Evolutionary conservation across 2,329 filamentous ascomycete species (phyloP).

Genomic region (Fusarium sp.): DNA sequence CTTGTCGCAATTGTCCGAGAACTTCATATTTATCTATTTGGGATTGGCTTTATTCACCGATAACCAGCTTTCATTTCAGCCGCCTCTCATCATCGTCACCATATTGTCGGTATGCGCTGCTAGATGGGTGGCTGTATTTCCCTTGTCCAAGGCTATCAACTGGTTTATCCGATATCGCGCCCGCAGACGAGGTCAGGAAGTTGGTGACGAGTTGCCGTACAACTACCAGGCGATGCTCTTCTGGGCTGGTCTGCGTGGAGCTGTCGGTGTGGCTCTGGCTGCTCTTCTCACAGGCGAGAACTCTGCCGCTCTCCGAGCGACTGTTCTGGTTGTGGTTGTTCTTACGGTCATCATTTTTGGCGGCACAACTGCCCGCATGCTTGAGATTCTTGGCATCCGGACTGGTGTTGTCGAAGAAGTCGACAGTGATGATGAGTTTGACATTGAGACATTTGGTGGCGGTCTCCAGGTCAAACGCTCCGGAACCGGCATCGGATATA

Average conservation of each 20-base stretch:
- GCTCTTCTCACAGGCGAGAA: conserved; percentile 87
- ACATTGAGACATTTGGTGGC: conserved; percentile 81
- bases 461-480: conserved; percentile 84
- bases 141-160: conserved; percentile 88
- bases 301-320: conserved; percentile 84
- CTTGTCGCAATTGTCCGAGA: conserved; percentile 93
- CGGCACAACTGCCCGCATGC: conserved; percentile 95
- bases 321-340: conserved; percentile 96
- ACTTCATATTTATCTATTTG: conserved; percentile 99
- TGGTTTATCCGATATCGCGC: conserved; percentile 90
- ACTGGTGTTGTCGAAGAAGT: conserved; percentile 97
- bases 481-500: conserved; percentile 79
- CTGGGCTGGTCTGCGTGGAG: conserved; percentile 95
- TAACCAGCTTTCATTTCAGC: conserved; percentile 86
- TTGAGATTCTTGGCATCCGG: conserved; percentile 95
- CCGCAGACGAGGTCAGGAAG: conserved; percentile 74
- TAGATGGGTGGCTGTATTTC: conserved; percentile 94
- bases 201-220: conserved; percentile 88
- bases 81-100: conserved; percentile 92
- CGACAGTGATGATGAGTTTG: conserved; percentile 97
- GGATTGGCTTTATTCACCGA: conserved; percentile 95
- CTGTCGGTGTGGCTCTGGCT: conserved; percentile 93
- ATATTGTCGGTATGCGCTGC: conserved; percentile 91
- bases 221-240: conserved; percentile 99
- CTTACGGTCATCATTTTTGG: conserved; percentile 99